A percentile compares a stretch with the other conserved stretches of the same genome.
These are phyloP conservation scores for Furcasterigmium sp. DNA, from an alignment of 2,329 filamentous ascomycete genomes.

Conservation along the genomic window DNA sequence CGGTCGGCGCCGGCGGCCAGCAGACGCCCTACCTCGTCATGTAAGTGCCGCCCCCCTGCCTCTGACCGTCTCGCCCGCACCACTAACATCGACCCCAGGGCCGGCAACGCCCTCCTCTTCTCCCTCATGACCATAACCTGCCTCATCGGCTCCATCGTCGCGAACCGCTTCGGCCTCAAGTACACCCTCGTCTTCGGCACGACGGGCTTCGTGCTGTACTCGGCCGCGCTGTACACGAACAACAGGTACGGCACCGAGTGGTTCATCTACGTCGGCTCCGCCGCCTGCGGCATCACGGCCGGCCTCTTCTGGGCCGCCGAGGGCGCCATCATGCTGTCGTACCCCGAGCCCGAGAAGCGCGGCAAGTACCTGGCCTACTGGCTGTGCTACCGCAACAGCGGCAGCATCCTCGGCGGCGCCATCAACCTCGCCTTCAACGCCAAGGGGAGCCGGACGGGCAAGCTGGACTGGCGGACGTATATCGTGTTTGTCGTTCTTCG, in stretches of 20 bases:
- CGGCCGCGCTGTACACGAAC: constrained; percentile 29
- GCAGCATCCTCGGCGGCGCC: constrained; percentile 33
- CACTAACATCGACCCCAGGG: constrained; percentile 12
- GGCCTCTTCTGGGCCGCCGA: constrained; percentile 20
- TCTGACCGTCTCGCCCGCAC: not conserved
- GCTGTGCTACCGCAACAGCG: constrained; percentile 15
- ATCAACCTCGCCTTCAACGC: constrained; percentile 39
- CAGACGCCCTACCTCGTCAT: constrained; percentile 22
- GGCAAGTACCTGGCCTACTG: constrained; percentile 13
- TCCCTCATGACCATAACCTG: constrained; percentile 27
- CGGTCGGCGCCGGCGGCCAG: constrained; percentile 20
- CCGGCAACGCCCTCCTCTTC: constrained; percentile 29
- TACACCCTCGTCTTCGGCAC: constrained; percentile 27
- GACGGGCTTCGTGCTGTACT: constrained; percentile 27
- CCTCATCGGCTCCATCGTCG: constrained; percentile 23
- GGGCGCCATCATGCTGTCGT: constrained; percentile 20
- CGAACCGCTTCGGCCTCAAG: constrained; percentile 24
- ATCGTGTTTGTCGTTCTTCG: constrained; percentile 20
- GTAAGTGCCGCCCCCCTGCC: constrained; percentile 9
- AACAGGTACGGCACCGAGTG: constrained; percentile 20
- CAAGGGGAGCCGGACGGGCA: constrained; percentile 14
- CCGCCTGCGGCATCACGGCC: constrained; percentile 15
- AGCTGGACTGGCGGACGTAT: constrained; percentile 18
- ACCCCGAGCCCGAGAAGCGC: constrained; percentile 9
- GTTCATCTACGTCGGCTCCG: constrained; percentile 17